phyloP scores from a whole-genome alignment of 1,284 basidiomycete species.

The Kalmanozyma brasiliensis region DNA sequence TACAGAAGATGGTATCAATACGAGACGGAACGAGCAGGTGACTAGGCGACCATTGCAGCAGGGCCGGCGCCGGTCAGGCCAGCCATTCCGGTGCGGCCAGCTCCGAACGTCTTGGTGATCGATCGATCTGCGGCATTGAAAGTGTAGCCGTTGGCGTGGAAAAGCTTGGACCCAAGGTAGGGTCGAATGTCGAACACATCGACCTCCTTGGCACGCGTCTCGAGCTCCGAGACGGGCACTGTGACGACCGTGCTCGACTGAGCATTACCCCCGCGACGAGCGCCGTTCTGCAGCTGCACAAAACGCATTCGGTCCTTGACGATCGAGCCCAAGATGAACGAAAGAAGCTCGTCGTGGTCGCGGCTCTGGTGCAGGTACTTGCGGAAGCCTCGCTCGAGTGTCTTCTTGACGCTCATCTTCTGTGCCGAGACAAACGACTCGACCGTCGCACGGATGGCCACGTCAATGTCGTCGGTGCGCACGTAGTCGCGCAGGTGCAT shows the following conservation, averaged over 20 bases:
- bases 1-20: background rate
- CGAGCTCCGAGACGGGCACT: constrained; percentile 62
- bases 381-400: constrained; percentile 87
- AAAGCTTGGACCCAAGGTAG: constrained; percentile 86
- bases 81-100: constrained; percentile 13
- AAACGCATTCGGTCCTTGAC: constrained; percentile 93
- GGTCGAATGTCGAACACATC: constrained; percentile 90
- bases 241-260: constrained; percentile 42
- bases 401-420: constrained; percentile 98
- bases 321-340: constrained; percentile 91
- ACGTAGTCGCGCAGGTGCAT: constrained; percentile 98
- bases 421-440: constrained; percentile 95
- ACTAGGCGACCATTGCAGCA: constrained; percentile 34
- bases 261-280: constrained; percentile 18
- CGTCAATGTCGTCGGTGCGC: constrained; percentile 92
- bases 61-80: constrained; percentile 16
- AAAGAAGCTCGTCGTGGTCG: constrained; percentile 91
- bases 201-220: constrained; percentile 81
- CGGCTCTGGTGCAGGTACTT: constrained; percentile 94
- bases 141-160: constrained; percentile 88
- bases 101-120: constrained; percentile 62
- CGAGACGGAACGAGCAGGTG: background rate
- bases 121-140: constrained; percentile 55
- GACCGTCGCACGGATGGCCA: constrained; percentile 94
- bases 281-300: constrained; percentile 67